Conservation (phyloP, 768 basidiomycete genomes). For the Lentinula aciculospora region DNA sequence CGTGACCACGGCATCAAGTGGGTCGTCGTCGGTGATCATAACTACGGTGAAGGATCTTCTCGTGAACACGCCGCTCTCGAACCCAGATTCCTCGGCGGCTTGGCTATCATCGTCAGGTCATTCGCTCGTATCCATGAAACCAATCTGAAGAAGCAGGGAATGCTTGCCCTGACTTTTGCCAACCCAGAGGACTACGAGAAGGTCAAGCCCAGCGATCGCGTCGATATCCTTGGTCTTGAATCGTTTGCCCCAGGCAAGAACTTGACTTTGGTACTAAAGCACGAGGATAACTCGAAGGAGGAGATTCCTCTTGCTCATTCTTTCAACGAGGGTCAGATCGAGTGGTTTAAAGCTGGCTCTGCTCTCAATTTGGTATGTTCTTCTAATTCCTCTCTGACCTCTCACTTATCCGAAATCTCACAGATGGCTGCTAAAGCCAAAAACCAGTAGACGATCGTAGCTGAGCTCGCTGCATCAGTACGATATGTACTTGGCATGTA, state of each 20-base stretch:
- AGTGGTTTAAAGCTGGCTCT: constrained; percentile 98
- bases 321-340: constrained; percentile 96
- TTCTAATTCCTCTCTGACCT: neutral
- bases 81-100: constrained; percentile 90
- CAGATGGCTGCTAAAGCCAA: constrained; percentile 71
- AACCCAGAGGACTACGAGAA: constrained; percentile 94
- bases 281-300: constrained; percentile 74
- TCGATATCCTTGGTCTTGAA: constrained; percentile 86
- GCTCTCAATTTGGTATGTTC: constrained; percentile 77
- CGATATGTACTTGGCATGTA: too few relatives aligned
- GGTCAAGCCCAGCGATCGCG: constrained; percentile 79
- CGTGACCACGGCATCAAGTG: constrained; percentile 88
- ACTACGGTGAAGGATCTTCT: constrained; percentile 98
- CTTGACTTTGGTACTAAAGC: constrained; percentile 77
- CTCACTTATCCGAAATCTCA: constrained; percentile 9
- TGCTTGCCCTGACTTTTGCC: constrained; percentile 93
- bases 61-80: constrained; percentile 98
- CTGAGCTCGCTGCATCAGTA: too few relatives aligned
- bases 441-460: constrained; percentile 16
- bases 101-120: constrained; percentile 93
- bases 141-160: constrained; percentile 99
- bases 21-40: constrained; percentile 95
- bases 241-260: constrained; percentile 89
- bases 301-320: constrained; percentile 82
- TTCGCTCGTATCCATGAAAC: constrained; percentile 99